Conservation (phyloP, 2,329 filamentous ascomycete species). For the Thielaviopsis populi region DNA sequence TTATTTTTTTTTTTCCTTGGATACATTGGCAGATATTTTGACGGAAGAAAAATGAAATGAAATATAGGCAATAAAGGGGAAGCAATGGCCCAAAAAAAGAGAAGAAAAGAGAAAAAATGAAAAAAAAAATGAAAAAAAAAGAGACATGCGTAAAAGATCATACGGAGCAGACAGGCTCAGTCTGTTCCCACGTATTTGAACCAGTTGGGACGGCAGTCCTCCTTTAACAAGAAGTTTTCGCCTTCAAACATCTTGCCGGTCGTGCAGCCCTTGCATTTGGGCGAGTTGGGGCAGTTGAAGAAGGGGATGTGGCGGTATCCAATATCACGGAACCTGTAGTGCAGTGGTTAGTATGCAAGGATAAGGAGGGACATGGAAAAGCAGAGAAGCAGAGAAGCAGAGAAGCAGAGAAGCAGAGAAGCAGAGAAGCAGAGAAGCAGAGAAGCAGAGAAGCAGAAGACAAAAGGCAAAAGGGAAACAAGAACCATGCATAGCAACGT, state of each 20-base stretch:
- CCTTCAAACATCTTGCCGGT: slow-evolving; percentile 81
- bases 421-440: too few relatives aligned
- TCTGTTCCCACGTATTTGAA: slow-evolving; percentile 86
- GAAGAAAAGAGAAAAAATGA: neutral
- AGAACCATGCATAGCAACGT: slow-evolving; percentile 29
- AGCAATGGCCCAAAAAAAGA: neutral
- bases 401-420: neutral
- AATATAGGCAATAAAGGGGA: neutral
- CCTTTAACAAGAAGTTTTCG: slow-evolving; percentile 66
- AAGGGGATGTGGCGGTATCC: slow-evolving; percentile 97
- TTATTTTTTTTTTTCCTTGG: neutral
- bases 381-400: too few relatives aligned
- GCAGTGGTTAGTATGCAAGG: slow-evolving; percentile 13
- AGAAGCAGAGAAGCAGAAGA: neutral
- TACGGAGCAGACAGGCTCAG: slow-evolving; percentile 26
- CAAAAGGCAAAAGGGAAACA: neutral
- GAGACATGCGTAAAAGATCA: neutral
- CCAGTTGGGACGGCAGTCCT: slow-evolving; percentile 93
- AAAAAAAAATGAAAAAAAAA: neutral
- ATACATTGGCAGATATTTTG: neutral
- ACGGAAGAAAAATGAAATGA: neutral
- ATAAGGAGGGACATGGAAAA: neutral
- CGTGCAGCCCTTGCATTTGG: slow-evolving; percentile 81
- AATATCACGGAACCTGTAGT: slow-evolving; percentile 85
- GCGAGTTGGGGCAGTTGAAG: slow-evolving; percentile 95